phyloP scores from a whole-genome alignment of 768 basidiomycete species.

The Pilatotrama ljubarskyi region DNA sequence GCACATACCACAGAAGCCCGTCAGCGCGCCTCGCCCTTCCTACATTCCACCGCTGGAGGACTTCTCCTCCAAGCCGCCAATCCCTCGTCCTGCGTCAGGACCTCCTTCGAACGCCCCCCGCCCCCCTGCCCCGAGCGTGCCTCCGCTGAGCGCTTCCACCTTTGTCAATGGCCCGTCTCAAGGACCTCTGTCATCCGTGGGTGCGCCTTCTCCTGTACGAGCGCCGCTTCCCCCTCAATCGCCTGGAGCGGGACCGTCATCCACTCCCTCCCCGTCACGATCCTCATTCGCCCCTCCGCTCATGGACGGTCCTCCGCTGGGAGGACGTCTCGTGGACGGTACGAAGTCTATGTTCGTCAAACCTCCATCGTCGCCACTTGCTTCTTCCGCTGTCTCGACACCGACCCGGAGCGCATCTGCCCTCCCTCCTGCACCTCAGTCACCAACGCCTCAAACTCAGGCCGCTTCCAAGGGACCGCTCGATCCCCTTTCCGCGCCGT shows the following conservation, averaged over 20 bases:
- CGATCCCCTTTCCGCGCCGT: slow-evolving; percentile 20
- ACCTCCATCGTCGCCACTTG: slow-evolving; percentile 40
- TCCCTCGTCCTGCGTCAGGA: slow-evolving; percentile 26
- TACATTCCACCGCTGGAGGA: slow-evolving; percentile 68
- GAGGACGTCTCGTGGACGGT: slow-evolving; percentile 70
- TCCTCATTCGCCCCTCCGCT: slow-evolving; percentile 32
- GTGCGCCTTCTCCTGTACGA: slow-evolving; percentile 2
- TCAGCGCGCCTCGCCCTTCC: slow-evolving; percentile 59
- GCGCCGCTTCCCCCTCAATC: slow-evolving; percentile 42
- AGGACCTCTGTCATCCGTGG: neutral
- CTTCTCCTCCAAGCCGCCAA: slow-evolving; percentile 39
- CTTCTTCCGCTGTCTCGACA: slow-evolving; percentile 30
- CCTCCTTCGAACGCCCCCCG: slow-evolving; percentile 23
- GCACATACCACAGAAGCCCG: slow-evolving; percentile 44
- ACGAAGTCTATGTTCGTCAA: slow-evolving; percentile 82
- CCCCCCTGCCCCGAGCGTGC: slow-evolving; percentile 18
- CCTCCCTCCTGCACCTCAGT: slow-evolving; percentile 25
- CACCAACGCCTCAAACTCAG: slow-evolving; percentile 20
- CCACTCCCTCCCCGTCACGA: slow-evolving; percentile 34
- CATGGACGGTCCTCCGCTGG: slow-evolving; percentile 51
- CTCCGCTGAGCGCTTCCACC: slow-evolving; percentile 3
- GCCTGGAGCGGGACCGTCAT: slow-evolving; percentile 58
- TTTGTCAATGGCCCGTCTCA: slow-evolving; percentile 7
- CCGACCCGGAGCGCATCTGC: neutral
- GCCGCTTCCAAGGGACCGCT: slow-evolving; percentile 1